phyloP scores from a whole-genome alignment of 768 basidiomycete genomes.

The Gelatoporia subvermispora region DNA sequence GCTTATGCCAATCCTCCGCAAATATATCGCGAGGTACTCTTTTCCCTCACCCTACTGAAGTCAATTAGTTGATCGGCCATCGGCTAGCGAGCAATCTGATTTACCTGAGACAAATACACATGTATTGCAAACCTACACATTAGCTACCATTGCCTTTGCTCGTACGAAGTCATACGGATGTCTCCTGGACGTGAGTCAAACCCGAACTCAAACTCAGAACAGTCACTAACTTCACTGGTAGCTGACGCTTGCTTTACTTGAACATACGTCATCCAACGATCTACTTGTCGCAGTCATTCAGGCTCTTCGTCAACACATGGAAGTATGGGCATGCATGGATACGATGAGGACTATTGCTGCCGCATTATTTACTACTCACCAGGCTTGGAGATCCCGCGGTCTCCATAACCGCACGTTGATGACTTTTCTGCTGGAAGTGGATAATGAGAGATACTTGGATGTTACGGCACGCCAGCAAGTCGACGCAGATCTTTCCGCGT shows the following conservation, averaged over 20 bases:
- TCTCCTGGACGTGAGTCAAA: constrained; percentile 56
- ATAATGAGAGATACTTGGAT: constrained; percentile 53
- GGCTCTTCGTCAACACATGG: constrained; percentile 63
- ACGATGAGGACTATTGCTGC: constrained; percentile 47
- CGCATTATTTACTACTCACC: constrained; percentile 58
- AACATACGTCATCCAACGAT: constrained; percentile 45
- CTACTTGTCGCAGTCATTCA: constrained; percentile 61
- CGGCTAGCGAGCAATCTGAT: constrained; percentile 2
- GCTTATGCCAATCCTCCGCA: constrained; percentile 67
- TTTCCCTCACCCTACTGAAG: too few species aligned
- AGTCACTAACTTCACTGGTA: constrained; percentile 6
- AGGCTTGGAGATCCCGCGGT: constrained; percentile 59
- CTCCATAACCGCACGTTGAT: constrained; percentile 61
- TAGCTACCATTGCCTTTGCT: constrained; percentile 56
- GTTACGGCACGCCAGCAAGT: constrained; percentile 54
- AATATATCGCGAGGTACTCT: constrained; percentile 44
- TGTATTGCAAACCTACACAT: constrained; percentile 52
- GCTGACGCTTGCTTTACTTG: constrained; percentile 40
- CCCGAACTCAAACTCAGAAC: not conserved
- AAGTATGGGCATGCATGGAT: constrained; percentile 79
- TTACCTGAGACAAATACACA: constrained; percentile 5
- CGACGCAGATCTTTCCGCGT: constrained; percentile 52
- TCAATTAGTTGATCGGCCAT: not conserved
- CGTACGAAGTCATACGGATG: constrained; percentile 60
- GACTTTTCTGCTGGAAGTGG: constrained; percentile 60